These are phyloP conservation scores for Castanospermum australe DNA, from an alignment of 306 rosid species.

Conservation along the genomic window DNA sequence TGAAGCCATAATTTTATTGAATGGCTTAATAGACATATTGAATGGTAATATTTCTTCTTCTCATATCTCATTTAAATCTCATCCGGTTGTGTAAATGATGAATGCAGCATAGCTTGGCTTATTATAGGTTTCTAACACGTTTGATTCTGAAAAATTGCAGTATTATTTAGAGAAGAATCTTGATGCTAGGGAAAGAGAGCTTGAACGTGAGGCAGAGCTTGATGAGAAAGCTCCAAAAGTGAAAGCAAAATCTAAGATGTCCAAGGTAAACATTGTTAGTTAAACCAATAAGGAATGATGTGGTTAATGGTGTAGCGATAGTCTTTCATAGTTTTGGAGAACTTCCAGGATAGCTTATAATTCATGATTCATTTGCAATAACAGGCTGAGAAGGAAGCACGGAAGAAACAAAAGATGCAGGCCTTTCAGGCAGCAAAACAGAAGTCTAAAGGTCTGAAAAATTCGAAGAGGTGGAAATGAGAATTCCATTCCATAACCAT, in stretches of 20 bases:
- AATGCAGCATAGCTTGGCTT: neutral
- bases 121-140: slow-evolving; percentile 27
- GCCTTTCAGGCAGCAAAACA: slow-evolving; percentile 94
- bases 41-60: neutral
- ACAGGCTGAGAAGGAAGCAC: slow-evolving; percentile 93
- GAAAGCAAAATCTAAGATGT: slow-evolving; percentile 98
- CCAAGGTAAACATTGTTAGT: slow-evolving; percentile 57
- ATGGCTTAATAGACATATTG: neutral
- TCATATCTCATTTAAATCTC: neutral
- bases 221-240: slow-evolving; percentile 92
- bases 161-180: slow-evolving; percentile 94
- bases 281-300: neutral
- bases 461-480: slow-evolving; percentile 91
- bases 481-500: neutral
- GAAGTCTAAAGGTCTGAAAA: slow-evolving; percentile 78
- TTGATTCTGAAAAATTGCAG: slow-evolving; percentile 42
- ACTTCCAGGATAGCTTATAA: neutral
- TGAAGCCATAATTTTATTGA: neutral
- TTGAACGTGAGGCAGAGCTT: slow-evolving; percentile 88
- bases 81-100: neutral
- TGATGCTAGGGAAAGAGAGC: slow-evolving; percentile 78
- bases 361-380: neutral
- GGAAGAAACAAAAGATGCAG: slow-evolving; percentile 84
- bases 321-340: neutral
- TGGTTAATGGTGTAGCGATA: neutral